Conservation (phyloP, 306 rosid species). For the Glycyrrhiza uralensis region DNA sequence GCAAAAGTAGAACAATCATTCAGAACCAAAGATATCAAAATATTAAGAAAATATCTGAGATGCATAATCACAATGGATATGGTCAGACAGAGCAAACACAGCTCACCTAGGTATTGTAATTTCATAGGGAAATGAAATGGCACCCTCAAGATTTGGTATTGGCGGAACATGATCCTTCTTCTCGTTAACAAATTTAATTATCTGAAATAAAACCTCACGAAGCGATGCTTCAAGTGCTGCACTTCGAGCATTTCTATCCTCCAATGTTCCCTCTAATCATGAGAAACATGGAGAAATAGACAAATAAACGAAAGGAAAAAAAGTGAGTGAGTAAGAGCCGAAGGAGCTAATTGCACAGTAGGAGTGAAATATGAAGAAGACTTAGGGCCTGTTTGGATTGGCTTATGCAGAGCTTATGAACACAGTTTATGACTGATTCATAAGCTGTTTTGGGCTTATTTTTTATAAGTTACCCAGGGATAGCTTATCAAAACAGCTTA, state of each 20-base stretch:
- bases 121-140: slow-evolving; percentile 76
- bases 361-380: slow-evolving; percentile 18
- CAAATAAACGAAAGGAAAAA: neutral
- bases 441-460: too few species aligned
- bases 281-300: neutral
- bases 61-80: neutral
- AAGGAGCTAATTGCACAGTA: neutral
- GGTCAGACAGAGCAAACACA: neutral
- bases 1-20: slow-evolving; percentile 2
- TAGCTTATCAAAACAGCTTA: too few species aligned
- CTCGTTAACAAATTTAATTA: slow-evolving; percentile 92
- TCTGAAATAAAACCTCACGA: slow-evolving; percentile 83
- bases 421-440: too few species aligned
- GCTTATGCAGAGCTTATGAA: too few species aligned
- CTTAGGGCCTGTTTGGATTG: too few species aligned
- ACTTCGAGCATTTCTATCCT: slow-evolving; percentile 73
- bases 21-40: neutral
- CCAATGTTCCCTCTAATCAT: slow-evolving; percentile 58
- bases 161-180: slow-evolving; percentile 96
- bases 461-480: too few species aligned
- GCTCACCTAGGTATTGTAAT: slow-evolving; percentile 84
- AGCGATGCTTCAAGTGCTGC: slow-evolving; percentile 83
- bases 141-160: slow-evolving; percentile 74
- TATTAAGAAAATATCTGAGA: neutral
- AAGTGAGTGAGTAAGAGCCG: neutral